Conservation (phyloP, 129 eudicot species). For the Escallonia herrerae region DNA sequence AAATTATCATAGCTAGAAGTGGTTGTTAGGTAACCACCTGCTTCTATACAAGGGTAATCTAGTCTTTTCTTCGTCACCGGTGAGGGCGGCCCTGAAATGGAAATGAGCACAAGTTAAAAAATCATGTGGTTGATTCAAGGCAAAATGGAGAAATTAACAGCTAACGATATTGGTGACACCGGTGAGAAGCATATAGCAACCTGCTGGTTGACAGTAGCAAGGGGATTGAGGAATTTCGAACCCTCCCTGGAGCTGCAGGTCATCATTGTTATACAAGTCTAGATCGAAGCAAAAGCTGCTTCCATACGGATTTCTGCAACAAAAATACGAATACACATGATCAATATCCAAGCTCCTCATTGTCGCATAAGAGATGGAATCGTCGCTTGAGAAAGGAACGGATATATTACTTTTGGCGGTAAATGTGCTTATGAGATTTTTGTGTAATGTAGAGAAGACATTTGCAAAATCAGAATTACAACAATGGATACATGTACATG, state of each 20-base stretch:
- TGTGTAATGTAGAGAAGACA: too few species aligned
- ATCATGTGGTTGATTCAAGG: background rate
- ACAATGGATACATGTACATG: too few species aligned
- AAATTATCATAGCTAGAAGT: background rate
- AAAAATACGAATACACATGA: background rate
- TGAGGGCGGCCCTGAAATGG: constrained; percentile 4
- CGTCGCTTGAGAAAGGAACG: too few species aligned
- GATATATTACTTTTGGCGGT: too few species aligned
- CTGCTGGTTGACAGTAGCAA: constrained; percentile 19
- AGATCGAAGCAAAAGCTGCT: constrained; percentile 18
- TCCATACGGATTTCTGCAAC: constrained; percentile 20
- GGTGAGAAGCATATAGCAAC: background rate
- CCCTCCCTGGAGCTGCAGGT: constrained; percentile 15
- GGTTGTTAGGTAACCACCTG: background rate
- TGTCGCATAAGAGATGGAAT: too few species aligned
- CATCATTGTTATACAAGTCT: constrained; percentile 18
- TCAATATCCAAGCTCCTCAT: too few species aligned
- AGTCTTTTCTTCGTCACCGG: background rate
- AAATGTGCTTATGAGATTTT: too few species aligned
- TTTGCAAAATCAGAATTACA: too few species aligned
- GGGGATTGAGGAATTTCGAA: constrained; percentile 19
- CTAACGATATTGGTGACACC: background rate
- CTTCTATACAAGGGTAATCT: constrained; percentile 9
- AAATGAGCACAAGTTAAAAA: too few species aligned
- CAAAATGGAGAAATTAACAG: background rate